Evolutionary conservation across 768 basidiomycete genomes (phyloP).

Genomic region (Mycena filopes): DNA sequence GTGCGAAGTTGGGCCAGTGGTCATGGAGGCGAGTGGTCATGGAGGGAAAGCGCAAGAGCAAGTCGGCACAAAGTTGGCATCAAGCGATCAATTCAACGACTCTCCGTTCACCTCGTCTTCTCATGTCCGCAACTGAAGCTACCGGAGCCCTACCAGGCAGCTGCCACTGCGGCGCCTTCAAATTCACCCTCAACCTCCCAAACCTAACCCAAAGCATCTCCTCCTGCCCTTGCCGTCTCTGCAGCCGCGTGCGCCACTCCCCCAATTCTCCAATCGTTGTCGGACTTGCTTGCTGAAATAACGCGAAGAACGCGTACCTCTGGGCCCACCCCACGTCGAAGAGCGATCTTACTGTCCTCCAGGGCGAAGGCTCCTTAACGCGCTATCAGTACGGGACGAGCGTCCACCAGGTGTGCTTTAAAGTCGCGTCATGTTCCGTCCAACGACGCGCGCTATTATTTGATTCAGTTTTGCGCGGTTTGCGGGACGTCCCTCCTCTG

Average conservation of each 20-base stretch:
- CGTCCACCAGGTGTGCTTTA: background rate
- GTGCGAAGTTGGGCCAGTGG: too few species aligned
- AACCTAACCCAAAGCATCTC: slow-evolving; percentile 1
- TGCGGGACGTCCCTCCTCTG: slow-evolving; percentile 22
- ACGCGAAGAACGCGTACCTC: slow-evolving; percentile 9
- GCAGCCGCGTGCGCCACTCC: slow-evolving; percentile 6
- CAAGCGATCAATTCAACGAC: too few species aligned
- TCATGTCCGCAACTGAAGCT: background rate
- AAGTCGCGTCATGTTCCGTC: too few species aligned
- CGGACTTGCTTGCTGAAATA: background rate
- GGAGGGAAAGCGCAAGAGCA: too few species aligned
- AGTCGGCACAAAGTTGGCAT: too few species aligned
- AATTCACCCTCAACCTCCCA: slow-evolving; percentile 17
- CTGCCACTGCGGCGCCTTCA: slow-evolving; percentile 27
- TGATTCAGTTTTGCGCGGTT: slow-evolving; percentile 12
- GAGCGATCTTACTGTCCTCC: background rate
- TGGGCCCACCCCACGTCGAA: slow-evolving; percentile 8
- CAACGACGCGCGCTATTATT: too few species aligned
- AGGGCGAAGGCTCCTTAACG: slow-evolving; percentile 1
- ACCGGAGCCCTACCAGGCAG: slow-evolving; percentile 8
- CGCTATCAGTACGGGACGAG: slow-evolving; percentile 15
- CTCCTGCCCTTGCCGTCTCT: slow-evolving; percentile 17
- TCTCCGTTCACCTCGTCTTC: too few species aligned
- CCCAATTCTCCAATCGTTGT: too few species aligned
- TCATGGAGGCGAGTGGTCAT: too few species aligned